Evolutionary conservation across 371 early-diverging fungal species (phyloP), one percentile per base, ranked within the genome.

Genomic region (Mortierella sp.): DNA sequence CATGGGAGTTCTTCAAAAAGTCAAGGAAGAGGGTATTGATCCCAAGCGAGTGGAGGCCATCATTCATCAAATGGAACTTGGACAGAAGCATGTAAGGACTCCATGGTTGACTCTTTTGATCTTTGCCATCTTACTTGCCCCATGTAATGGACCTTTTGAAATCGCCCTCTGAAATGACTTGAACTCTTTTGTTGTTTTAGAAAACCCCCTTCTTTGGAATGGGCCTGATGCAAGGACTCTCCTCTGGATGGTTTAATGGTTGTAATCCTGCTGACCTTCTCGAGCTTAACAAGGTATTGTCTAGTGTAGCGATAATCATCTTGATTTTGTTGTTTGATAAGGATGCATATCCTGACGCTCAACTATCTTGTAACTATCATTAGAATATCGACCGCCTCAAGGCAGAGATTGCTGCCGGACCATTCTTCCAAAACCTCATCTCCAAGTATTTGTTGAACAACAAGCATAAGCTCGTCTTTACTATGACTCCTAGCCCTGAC

Each of bases 171-270:
- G 5, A 37, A 37, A 9, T 9, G 37, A 37, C 37, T 37, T n/a
- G n/a, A n/a, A n/a, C 21, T 53, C 53, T 21, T 16, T 23, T 23
- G 11, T 4, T 19, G 2, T 64, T 11, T 45, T 76, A 94, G 92
- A 92, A 95, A 85, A 93, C 92, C 2, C 90, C 95, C 1, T 88
- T 92, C 76, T 98, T 97, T 86, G 97, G 97, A 16, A 84, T 98
- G 81, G 84, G 82, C 5, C 75, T 97, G 21, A 91, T 95, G 89
- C 91, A 94, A 60, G 88, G 89, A 16, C 74, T 96, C 29, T 84
- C 92, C 1, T 88, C 93, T 19, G 89, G 93, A 18, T 95, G 96
- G 96, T 91, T 96, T 75, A 95, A 97, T 71, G 94, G 93, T n/a
- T 91, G 87, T 18, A 89, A 97, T 64, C 96, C 97, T 0, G 81